A percentile compares a stretch with the other conserved stretches of the same genome.
phyloP scores from a whole-genome alignment of 2,329 filamentous ascomycete species.

The Fusarium incarnatum region DNA sequence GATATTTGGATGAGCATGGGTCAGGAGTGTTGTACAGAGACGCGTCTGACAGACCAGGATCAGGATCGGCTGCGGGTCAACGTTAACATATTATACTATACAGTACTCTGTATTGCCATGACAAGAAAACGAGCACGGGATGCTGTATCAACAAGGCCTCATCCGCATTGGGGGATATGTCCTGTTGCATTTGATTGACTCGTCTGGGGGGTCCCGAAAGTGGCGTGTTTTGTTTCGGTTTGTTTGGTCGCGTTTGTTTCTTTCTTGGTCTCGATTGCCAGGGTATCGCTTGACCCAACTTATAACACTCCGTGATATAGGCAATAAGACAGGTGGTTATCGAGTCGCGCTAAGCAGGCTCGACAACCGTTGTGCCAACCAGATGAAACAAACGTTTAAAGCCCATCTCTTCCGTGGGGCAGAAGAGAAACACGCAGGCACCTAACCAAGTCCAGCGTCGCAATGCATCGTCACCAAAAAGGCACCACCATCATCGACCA shows the following conservation, averaged over 20 bases:
- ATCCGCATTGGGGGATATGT: slow-evolving; percentile 32
- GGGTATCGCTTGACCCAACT: slow-evolving; percentile 25
- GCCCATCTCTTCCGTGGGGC: slow-evolving; percentile 36
- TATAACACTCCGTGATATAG: slow-evolving; percentile 45
- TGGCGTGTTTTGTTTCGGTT: slow-evolving; percentile 43
- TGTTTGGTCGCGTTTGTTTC: slow-evolving; percentile 37
- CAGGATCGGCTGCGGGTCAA: slow-evolving; percentile 30
- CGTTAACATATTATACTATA: slow-evolving; percentile 3
- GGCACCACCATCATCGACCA: slow-evolving; percentile 31
- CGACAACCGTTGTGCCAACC: slow-evolving; percentile 41
- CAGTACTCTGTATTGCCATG: not conserved
- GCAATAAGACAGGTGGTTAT: slow-evolving; percentile 46
- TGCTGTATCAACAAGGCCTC: slow-evolving; percentile 8
- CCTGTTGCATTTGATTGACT: slow-evolving; percentile 20
- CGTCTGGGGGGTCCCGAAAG: slow-evolving; percentile 27
- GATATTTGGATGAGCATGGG: slow-evolving; percentile 26
- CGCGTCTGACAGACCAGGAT: slow-evolving; percentile 19
- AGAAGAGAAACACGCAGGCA: slow-evolving; percentile 31
- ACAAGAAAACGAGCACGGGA: slow-evolving; percentile 9
- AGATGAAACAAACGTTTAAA: slow-evolving; percentile 43
- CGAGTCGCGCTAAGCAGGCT: slow-evolving; percentile 39
- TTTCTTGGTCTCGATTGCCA: slow-evolving; percentile 26
- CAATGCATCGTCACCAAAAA: slow-evolving; percentile 41
- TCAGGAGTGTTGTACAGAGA: slow-evolving; percentile 16
- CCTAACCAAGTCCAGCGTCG: slow-evolving; percentile 41